Conservation (phyloP, 2,329 filamentous ascomycete species). For the Claviceps sp. region DNA sequence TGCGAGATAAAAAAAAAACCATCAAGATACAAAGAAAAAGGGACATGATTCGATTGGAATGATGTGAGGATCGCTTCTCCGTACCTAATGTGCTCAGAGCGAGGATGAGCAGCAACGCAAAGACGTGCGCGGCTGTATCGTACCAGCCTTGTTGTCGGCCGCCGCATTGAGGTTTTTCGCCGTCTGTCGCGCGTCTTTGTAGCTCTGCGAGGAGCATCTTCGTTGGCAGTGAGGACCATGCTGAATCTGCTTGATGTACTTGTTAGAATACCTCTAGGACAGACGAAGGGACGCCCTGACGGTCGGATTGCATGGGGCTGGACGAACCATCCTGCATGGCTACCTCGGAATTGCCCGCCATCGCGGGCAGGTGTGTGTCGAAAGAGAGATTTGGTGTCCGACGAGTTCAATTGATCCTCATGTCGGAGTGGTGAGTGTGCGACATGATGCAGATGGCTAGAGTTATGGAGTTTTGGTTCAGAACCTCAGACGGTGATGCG, state of each 20-base stretch:
- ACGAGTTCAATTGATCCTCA: neutral
- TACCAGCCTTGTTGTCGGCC: constrained; percentile 41
- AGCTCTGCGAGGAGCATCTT: constrained; percentile 39
- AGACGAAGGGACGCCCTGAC: too few species aligned
- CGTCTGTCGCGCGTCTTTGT: constrained; percentile 28
- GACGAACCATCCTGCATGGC: constrained; percentile 7
- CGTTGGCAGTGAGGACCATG: constrained; percentile 38
- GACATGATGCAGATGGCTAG: too few species aligned
- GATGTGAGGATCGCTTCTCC: constrained; percentile 8
- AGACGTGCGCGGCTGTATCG: constrained; percentile 53
- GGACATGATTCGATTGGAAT: too few species aligned
- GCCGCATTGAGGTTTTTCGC: constrained; percentile 36
- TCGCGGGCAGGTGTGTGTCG: constrained; percentile 3
- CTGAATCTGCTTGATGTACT: constrained; percentile 12
- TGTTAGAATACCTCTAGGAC: neutral
- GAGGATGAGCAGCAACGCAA: constrained; percentile 54
- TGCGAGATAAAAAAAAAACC: neutral
- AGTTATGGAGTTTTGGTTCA: too few species aligned
- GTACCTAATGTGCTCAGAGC: constrained; percentile 43
- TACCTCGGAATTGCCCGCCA: constrained; percentile 9
- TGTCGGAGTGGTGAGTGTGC: neutral
- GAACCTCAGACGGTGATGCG: too few species aligned
- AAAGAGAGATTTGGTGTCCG: neutral
- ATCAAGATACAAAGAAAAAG: neutral
- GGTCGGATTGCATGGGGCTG: too few species aligned